Conservation (phyloP, 345 rosid genomes). For the Salix udensis region DNA sequence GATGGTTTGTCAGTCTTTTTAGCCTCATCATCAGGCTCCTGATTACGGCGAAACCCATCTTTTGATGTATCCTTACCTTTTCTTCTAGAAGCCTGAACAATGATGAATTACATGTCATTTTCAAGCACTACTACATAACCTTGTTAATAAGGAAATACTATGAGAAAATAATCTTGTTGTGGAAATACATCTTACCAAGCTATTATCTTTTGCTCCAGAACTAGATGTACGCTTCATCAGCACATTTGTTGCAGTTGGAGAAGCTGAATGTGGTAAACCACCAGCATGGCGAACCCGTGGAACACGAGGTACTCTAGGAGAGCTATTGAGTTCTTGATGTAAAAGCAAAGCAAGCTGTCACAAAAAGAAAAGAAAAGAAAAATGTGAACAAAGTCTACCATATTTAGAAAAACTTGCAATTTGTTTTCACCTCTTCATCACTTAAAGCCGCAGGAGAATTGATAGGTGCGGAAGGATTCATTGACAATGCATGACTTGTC, state of each 20-base stretch:
- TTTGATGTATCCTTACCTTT: slow-evolving; percentile 67
- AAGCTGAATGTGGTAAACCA: slow-evolving; percentile 67
- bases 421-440: slow-evolving; percentile 79
- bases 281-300: slow-evolving; percentile 88
- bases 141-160: not conserved
- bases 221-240: slow-evolving; percentile 67
- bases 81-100: slow-evolving; percentile 58
- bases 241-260: slow-evolving; percentile 60
- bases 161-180: not conserved
- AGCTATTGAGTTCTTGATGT: slow-evolving; percentile 97
- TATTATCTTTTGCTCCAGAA: slow-evolving; percentile 69
- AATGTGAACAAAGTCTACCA: not conserved
- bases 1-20: slow-evolving; percentile 52
- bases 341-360: slow-evolving; percentile 88
- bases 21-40: slow-evolving; percentile 55
- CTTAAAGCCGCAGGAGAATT: slow-evolving; percentile 53
- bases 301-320: slow-evolving; percentile 97
- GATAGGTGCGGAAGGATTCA: slow-evolving; percentile 43
- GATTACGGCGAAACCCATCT: slow-evolving; percentile 42
- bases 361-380: not conserved
- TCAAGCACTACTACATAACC: slow-evolving; percentile 5
- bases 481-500: slow-evolving; percentile 42
- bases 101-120: not conserved
- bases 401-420: slow-evolving; percentile 5
- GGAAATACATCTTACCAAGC: slow-evolving; percentile 44